Conservation (phyloP, 2,329 filamentous ascomycete genomes). For the Apiospora phragmitis region DNA sequence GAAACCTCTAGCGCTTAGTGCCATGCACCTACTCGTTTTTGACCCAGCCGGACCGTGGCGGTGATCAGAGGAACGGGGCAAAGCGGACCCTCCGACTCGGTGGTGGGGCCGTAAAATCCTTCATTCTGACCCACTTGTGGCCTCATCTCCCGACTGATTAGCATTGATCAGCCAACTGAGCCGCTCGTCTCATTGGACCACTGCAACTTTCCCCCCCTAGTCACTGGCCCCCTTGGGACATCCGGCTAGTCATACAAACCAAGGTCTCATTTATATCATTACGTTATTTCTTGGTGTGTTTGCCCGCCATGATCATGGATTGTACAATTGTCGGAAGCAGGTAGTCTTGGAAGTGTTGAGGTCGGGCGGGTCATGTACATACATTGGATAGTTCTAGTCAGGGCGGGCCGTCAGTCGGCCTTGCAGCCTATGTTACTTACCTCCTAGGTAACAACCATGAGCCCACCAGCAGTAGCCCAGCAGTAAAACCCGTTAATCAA, state of each 20-base stretch:
- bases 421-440: neutral
- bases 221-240: neutral
- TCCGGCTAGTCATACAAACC: conserved; percentile 4
- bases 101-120: conserved; percentile 6
- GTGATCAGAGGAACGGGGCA: conserved; percentile 7
- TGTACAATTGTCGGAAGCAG: neutral
- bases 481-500: neutral
- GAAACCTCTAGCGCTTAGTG: neutral
- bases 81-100: conserved; percentile 5
- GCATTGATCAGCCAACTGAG: conserved; percentile 1
- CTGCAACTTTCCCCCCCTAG: neutral
- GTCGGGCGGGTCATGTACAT: neutral
- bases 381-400: too few species aligned
- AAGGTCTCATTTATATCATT: neutral
- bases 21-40: conserved; percentile 2
- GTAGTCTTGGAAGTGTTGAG: neutral
- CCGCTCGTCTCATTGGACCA: neutral
- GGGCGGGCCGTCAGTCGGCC: too few species aligned
- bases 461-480: neutral
- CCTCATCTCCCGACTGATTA: conserved; percentile 9
- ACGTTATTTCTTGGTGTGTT: neutral
- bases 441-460: neutral
- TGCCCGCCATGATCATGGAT: neutral
- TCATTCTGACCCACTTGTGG: neutral
- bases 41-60: conserved; percentile 4